Evolutionary conservation across 2,329 filamentous ascomycete genomes (phyloP).

Genomic region (Bipolaris oryzae): DNA sequence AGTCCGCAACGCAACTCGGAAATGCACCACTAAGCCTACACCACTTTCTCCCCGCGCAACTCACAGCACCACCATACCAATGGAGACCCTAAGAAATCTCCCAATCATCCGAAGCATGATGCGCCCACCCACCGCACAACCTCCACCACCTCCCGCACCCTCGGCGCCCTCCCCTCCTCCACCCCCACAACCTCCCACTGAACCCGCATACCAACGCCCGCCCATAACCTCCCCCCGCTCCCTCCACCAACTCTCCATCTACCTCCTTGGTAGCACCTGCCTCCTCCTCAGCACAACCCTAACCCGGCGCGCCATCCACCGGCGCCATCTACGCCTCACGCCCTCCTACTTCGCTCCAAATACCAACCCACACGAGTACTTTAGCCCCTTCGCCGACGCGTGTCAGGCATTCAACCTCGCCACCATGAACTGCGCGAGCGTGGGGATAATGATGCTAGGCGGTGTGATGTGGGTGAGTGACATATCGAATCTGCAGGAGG

Average conservation of each 20-base stretch:
- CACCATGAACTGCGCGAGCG: constrained; percentile 80
- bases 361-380: constrained; percentile 52
- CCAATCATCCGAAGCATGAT: constrained; percentile 29
- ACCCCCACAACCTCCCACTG: constrained; percentile 23
- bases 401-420: constrained; percentile 83
- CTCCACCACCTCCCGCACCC: constrained; percentile 14
- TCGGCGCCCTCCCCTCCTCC: constrained; percentile 9
- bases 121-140: constrained; percentile 25
- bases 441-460: constrained; percentile 76
- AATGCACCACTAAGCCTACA: constrained; percentile 31
- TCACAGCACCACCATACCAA: constrained; percentile 18
- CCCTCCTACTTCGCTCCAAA: constrained; percentile 76
- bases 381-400: constrained; percentile 74
- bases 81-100: constrained; percentile 32
- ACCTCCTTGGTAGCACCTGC: constrained; percentile 77
- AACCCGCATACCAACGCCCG: constrained; percentile 34
- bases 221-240: constrained; percentile 56
- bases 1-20: constrained; percentile 24
- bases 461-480: constrained; percentile 79
- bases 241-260: constrained; percentile 69
- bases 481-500: constrained; percentile 63
- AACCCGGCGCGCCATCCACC: constrained; percentile 65
- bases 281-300: constrained; percentile 73
- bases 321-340: constrained; percentile 64
- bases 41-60: too few relatives aligned